Percentiles rank a stretch among this genome's conserved stretches.
These are phyloP conservation scores for Pseudogymnoascus sp. DNA, from an alignment of 2,329 filamentous ascomycete genomes.

Conservation along the genomic window DNA sequence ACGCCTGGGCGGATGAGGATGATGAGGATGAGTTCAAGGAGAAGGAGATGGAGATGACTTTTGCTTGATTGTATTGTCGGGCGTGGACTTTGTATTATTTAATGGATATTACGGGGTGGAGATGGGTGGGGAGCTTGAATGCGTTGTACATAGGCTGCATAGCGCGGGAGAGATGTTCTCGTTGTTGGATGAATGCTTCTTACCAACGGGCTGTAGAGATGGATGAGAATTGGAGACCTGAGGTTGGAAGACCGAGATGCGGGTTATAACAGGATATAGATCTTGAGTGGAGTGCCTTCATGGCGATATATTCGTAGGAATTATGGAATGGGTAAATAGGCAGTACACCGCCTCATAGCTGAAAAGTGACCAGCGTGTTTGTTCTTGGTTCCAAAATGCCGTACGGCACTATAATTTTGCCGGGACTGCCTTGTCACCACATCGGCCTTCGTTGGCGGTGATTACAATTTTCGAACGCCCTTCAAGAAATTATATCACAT, in stretches of 20 bases:
- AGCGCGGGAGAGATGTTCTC: neutral
- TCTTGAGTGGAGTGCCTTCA: neutral
- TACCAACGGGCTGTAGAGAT: neutral
- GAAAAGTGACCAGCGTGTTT: neutral
- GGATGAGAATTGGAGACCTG: neutral
- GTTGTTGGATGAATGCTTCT: neutral
- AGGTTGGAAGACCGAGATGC: neutral
- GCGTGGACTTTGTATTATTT: neutral
- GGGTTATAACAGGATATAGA: neutral
- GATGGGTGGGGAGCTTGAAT: neutral
- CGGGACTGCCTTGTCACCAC: too few species aligned
- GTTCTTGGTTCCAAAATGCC: neutral
- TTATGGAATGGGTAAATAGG: neutral
- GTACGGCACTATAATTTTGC: too few species aligned
- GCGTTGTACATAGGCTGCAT: neutral
- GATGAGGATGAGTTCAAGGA: conserved; percentile 66
- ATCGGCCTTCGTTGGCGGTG: conserved; percentile 48
- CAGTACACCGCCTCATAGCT: neutral
- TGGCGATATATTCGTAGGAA: conserved; percentile 2
- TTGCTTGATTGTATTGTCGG: conserved; percentile 37
- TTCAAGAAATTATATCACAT: too few species aligned
- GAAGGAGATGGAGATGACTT: conserved; percentile 73
- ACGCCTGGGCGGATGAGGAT: conserved; percentile 63
- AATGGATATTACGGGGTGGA: neutral
- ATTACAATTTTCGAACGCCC: conserved; percentile 55